Evolutionary conservation across 2,329 filamentous ascomycete genomes (phyloP), one percentile per base, ranked within the genome.

Genomic region (Botrytis byssoidea): DNA sequence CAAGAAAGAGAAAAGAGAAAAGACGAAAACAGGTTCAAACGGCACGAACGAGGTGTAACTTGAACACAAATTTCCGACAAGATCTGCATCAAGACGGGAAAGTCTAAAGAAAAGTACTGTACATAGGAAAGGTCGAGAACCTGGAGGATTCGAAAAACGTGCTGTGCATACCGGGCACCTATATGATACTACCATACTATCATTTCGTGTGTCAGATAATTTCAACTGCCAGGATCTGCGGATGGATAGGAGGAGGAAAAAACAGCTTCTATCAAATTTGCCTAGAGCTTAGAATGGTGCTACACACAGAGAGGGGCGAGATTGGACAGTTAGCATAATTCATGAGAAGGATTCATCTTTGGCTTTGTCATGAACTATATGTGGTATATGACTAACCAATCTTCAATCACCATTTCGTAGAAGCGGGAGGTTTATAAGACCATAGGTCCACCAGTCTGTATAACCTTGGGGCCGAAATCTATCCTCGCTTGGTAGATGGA

Each of bases 321-420:
- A 72, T 67, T 66, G 44, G 37, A 25, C 46, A 29, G n/a, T 67
- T 68, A 35, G 44, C n/a, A 73, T 59, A 42, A 61, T 60, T 29
- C 29, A 20, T 42, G 42, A 61, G 71, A 73, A 73, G 71, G 71
- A 73, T 73, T 73, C 64, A 40, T 69, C 20, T 48, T 42, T 25
- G 32, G 25, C 64, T 69, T 61, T 73, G 51, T 73, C 71, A 73
- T 51, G 40, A 37, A 65, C 71, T 73, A 73, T 61, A 73, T 73
- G 64, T 73, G 32, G 64, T 18, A 59, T 37, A 44, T 68, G 51
- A 64, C 71, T 55, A 68, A 40, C 51, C 63, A 68, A 60, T 72
- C 40, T 60, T 40, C 51, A 59, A 37, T 25, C 12, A 22, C 22
- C 10, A 61, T 32, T 72, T 48, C 9, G 25, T 46, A 65, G 59